Conservation (phyloP, 306 rosid species). For the Casuarina cunninghamiana region DNA sequence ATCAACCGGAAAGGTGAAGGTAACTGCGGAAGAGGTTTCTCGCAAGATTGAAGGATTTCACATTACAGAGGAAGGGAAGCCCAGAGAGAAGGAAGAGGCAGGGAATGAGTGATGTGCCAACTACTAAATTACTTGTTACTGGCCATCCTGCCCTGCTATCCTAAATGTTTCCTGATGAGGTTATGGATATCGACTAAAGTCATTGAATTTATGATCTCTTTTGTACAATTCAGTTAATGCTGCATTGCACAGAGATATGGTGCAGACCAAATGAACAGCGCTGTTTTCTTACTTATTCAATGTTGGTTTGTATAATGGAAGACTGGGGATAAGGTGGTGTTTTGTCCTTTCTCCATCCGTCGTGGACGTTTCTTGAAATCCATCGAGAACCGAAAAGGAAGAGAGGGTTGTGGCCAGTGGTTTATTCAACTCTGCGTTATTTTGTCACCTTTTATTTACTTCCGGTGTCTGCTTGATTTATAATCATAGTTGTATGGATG, state of each 20-base stretch:
- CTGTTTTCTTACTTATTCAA: not conserved
- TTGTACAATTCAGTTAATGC: slow-evolving; percentile 38
- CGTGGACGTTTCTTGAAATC: slow-evolving; percentile 1
- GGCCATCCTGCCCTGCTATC: slow-evolving; percentile 31
- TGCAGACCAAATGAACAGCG: slow-evolving; percentile 6
- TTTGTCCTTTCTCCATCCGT: slow-evolving; percentile 10
- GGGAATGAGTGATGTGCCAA: slow-evolving; percentile 49
- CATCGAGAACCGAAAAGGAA: not conserved
- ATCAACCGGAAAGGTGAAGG: slow-evolving; percentile 54
- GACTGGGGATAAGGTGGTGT: slow-evolving; percentile 8
- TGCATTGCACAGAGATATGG: slow-evolving; percentile 16
- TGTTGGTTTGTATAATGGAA: not conserved
- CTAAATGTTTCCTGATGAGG: not conserved
- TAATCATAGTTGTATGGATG: too few relatives aligned
- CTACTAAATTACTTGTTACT: slow-evolving; percentile 11
- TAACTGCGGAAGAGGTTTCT: slow-evolving; percentile 65
- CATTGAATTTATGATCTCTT: slow-evolving; percentile 9
- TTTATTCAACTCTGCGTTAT: not conserved
- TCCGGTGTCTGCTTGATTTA: too few relatives aligned
- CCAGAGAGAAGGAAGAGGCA: slow-evolving; percentile 65
- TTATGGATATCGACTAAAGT: not conserved
- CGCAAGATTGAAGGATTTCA: slow-evolving; percentile 83
- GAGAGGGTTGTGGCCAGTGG: not conserved
- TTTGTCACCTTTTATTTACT: not conserved
- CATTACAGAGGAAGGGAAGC: slow-evolving; percentile 61